Base-by-base conservation (phyloP, 2,329 filamentous ascomycete species). In the Tolypocladium ophioglossoides region DNA sequence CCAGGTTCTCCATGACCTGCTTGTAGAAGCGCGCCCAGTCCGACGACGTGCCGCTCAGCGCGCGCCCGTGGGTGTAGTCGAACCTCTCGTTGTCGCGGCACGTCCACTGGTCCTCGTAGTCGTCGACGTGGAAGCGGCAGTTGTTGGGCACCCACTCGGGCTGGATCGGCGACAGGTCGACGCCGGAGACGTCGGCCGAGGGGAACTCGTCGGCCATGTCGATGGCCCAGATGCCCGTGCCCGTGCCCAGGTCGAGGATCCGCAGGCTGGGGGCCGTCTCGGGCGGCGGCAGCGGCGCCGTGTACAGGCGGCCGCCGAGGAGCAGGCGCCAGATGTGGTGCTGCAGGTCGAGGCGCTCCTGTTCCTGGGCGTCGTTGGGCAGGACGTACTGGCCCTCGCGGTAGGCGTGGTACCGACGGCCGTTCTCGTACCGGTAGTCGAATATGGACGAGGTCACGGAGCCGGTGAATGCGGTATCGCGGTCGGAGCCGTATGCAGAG, bases 81-180 rank as follows among this genome's bases (percentile, higher is more conserved):
- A 69, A 70, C 30, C 59, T 61, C 32, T 69, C 62, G 61, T 80
- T 76, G 11, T 58, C 55, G 35, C 39, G 53, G 55, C 68, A 72
- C 58, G 72, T 68, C 72, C 72, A 74, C 22, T 66, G 61, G n/a
- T 78, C 73, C 62, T 83, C 80, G 38, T 80, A 78, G 62, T 87
- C 83, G 62, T 87, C 84, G 38, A 87, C 77, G 54, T 84, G 74
- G 60, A 87, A 87, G 54, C 78, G 75, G 56, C 83, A 79, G 60
- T 87, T 87, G 32, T 74, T 71, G 1, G 82, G 82, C 4, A 84
- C 76, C 68, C 76, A 78, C 32, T 72, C 71, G 2, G 79, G 79
- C 61, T 84, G 80, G 41, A 83, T 82, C 1, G 80, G 79, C 14
- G 77, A 80, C 2, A 84, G 71, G 61, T 84, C 80, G 7, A 79